A percentile compares a stretch with the other conserved stretches of the same genome.
These are phyloP conservation scores for Sugiyamaella paludigena DNA, from an alignment of 1,139 yeast species.

Conservation along the genomic window DNA sequence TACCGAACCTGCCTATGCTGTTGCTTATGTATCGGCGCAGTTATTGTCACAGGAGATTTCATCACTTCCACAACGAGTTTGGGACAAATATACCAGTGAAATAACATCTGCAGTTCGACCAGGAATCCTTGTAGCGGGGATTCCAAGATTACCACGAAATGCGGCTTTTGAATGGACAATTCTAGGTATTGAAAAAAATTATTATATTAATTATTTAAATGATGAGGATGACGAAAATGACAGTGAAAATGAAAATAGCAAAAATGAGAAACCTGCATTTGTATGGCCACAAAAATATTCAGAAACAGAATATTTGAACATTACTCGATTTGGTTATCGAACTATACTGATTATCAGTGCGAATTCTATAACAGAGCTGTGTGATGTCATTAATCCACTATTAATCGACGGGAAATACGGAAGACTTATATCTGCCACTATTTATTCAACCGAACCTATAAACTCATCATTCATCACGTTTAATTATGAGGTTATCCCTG, in stretches of 20 bases:
- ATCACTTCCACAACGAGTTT: background rate
- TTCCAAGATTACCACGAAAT: conserved; percentile 61
- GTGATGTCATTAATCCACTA: background rate
- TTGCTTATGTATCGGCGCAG: conserved; percentile 13
- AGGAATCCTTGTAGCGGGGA: conserved; percentile 49
- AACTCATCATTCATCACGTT: background rate
- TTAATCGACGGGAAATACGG: conserved; percentile 9
- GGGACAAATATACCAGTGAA: conserved; percentile 1
- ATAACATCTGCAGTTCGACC: conserved; percentile 1
- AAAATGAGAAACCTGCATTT: background rate
- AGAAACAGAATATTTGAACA: background rate
- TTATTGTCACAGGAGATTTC: background rate
- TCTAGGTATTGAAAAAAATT: conserved; percentile 26
- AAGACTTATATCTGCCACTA: conserved; percentile 4
- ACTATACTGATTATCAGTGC: conserved; percentile 3
- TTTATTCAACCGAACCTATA: conserved; percentile 1
- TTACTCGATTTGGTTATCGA: conserved; percentile 6
- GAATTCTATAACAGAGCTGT: background rate
- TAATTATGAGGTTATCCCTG: conserved; percentile 4
- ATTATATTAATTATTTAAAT: conserved; percentile 24
- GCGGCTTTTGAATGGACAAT: conserved; percentile 77
- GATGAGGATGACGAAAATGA: conserved; percentile 23
- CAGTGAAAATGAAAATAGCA: conserved; percentile 12
- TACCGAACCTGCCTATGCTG: conserved; percentile 30
- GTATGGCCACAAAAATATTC: conserved; percentile 10